Conservation (phyloP, 352 stramenopile genomes). For the Globisporangium irregulare region DNA sequence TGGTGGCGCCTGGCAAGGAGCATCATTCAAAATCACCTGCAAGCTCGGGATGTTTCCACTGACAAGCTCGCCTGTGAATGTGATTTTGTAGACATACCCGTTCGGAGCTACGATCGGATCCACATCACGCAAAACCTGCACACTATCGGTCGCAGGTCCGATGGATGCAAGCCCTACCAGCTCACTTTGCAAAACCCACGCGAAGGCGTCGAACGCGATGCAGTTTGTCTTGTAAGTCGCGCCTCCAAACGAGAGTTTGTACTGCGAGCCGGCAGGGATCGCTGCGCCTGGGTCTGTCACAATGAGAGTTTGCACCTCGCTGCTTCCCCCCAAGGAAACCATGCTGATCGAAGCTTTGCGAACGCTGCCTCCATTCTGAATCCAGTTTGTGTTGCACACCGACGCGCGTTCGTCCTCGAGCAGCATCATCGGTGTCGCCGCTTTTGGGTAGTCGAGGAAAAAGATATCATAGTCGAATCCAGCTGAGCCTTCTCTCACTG, state of each 20-base stretch:
- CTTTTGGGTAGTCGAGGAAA: constrained; percentile 49
- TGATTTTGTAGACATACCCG: constrained; percentile 61
- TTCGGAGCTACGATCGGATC: constrained; percentile 40
- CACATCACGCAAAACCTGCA: constrained; percentile 47
- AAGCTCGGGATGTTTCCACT: constrained; percentile 48
- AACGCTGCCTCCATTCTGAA: constrained; percentile 34
- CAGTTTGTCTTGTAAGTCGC: constrained; percentile 25
- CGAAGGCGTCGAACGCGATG: constrained; percentile 31
- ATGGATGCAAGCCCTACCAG: constrained; percentile 36
- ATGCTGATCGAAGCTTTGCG: constrained; percentile 44
- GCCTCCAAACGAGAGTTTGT: constrained; percentile 53
- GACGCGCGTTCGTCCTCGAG: constrained; percentile 30
- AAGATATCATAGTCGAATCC: constrained; percentile 78
- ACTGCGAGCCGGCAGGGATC: constrained; percentile 25
- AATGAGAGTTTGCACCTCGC: constrained; percentile 53
- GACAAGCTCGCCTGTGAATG: constrained; percentile 60
- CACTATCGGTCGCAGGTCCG: constrained; percentile 20
- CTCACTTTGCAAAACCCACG: constrained; percentile 21
- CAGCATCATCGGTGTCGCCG: constrained; percentile 30
- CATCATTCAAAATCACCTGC: constrained; percentile 15
- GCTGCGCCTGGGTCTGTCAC: constrained; percentile 26
- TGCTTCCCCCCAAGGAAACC: constrained; percentile 52
- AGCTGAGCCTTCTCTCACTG: constrained; percentile 48
- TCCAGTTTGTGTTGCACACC: constrained; percentile 24
- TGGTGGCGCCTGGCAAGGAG: constrained; percentile 17